phyloP scores from a whole-genome alignment of 2,329 filamentous ascomycete species.

The Colletotrichum cuscutae region DNA sequence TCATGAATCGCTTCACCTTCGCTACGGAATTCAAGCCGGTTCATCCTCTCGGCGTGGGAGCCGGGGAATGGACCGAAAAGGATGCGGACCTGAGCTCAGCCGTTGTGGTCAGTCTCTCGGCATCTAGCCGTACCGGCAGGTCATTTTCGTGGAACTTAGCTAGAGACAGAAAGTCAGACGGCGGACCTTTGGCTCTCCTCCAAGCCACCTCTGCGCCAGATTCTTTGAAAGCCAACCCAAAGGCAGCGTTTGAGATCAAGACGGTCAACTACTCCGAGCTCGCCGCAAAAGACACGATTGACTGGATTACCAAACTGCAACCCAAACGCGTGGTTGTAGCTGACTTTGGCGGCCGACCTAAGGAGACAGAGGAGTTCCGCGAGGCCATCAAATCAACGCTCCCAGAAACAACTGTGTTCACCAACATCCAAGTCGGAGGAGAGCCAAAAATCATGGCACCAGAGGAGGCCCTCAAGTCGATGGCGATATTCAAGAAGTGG shows the following conservation, averaged over 20 bases:
- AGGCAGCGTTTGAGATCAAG: slow-evolving; percentile 19
- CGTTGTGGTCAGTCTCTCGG: slow-evolving; percentile 44
- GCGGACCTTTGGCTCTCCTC: slow-evolving; percentile 39
- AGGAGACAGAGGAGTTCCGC: slow-evolving; percentile 5
- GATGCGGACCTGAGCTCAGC: slow-evolving; percentile 47
- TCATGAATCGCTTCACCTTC: slow-evolving; percentile 47
- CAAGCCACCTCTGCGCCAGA: slow-evolving; percentile 41
- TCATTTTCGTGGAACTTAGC: slow-evolving; percentile 41
- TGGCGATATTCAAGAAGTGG: slow-evolving; percentile 4
- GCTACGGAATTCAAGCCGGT: slow-evolving; percentile 38
- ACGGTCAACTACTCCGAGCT: slow-evolving; percentile 29
- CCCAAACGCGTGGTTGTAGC: slow-evolving; percentile 36
- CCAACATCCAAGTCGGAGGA: slow-evolving; percentile 6
- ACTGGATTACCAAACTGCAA: slow-evolving; percentile 31
- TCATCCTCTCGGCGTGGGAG: slow-evolving; percentile 32
- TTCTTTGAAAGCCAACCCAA: not conserved
- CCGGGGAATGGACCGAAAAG: slow-evolving; percentile 40
- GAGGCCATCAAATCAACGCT: slow-evolving; percentile 5
- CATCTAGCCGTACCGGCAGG: slow-evolving; percentile 44
- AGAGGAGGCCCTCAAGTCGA: not conserved
- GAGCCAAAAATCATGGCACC: slow-evolving; percentile 1
- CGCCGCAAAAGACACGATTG: not conserved
- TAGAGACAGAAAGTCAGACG: slow-evolving; percentile 24
- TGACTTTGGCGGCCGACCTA: slow-evolving; percentile 36
- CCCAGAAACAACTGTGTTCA: not conserved